phyloP scores from a whole-genome alignment of 2,329 filamentous ascomycete species.

The Chaetomium globosum region DNA sequence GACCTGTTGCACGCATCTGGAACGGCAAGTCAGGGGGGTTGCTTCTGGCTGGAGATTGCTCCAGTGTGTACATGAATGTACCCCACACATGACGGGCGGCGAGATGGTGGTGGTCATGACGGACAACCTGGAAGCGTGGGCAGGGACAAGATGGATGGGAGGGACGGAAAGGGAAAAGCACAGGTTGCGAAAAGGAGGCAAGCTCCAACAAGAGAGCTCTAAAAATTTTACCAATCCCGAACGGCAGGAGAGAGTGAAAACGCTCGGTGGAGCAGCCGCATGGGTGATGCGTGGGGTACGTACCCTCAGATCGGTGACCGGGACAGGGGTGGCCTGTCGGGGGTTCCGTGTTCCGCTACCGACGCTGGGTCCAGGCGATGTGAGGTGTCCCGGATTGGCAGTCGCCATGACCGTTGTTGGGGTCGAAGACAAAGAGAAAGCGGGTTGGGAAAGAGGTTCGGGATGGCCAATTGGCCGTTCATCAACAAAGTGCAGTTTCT shows the following conservation, averaged over 20 bases:
- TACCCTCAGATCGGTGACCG: slow-evolving; percentile 19
- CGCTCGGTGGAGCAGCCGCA: slow-evolving; percentile 20
- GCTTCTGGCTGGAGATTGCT: slow-evolving; percentile 22
- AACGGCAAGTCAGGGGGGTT: slow-evolving; percentile 26
- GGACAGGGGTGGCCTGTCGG: not conserved
- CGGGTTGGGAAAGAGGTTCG: not conserved
- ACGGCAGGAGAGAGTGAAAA: slow-evolving; percentile 23
- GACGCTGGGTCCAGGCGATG: slow-evolving; percentile 9
- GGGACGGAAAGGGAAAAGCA: slow-evolving; percentile 26
- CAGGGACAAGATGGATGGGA: slow-evolving; percentile 18
- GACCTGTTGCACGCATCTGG: slow-evolving; percentile 22
- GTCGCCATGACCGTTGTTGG: not conserved
- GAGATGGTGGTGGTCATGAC: slow-evolving; percentile 27
- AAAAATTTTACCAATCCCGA: slow-evolving; percentile 24
- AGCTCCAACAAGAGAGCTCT: slow-evolving; percentile 21
- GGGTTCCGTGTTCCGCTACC: slow-evolving; percentile 9
- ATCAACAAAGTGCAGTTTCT: slow-evolving; percentile 4
- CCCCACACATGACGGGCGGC: slow-evolving; percentile 35
- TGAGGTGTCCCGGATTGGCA: slow-evolving; percentile 13
- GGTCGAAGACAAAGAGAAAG: slow-evolving; percentile 1
- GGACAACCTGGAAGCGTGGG: slow-evolving; percentile 23
- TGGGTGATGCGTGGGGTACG: slow-evolving; percentile 17
- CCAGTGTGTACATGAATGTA: slow-evolving; percentile 22
- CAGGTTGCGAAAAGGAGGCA: slow-evolving; percentile 3
- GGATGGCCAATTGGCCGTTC: slow-evolving; percentile 1